Conservation (phyloP, 148 eudicot genomes). For the Rhododendron ferrugineum region DNA sequence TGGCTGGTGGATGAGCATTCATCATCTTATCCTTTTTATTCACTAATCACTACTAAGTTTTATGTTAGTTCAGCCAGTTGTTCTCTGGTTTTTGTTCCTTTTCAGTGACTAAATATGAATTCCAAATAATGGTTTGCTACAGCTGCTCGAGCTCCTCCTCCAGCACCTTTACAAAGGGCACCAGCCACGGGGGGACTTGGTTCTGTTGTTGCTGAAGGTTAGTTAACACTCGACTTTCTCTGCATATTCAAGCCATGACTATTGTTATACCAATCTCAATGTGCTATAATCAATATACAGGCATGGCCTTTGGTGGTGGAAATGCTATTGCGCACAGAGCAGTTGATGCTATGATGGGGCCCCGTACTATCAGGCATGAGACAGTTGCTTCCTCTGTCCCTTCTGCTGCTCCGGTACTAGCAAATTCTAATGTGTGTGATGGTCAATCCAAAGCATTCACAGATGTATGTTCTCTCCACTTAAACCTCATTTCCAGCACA, state of each 20-base stretch:
- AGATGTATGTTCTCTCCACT: constrained; percentile 21
- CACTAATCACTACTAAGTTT: not conserved
- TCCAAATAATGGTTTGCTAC: constrained; percentile 2
- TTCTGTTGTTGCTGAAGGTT: constrained; percentile 17
- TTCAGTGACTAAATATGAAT: not conserved
- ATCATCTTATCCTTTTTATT: not conserved
- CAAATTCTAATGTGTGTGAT: constrained; percentile 14
- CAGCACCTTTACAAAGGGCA: constrained; percentile 1
- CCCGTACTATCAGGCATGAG: constrained; percentile 13
- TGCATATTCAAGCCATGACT: not conserved
- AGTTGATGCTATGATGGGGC: constrained; percentile 18
- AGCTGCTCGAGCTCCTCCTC: constrained; percentile 14
- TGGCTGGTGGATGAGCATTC: not conserved
- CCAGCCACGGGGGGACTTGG: constrained; percentile 1
- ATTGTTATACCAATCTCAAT: not conserved
- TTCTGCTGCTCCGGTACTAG: not conserved
- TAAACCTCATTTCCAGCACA: not conserved
- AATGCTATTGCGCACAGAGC: constrained; percentile 21
- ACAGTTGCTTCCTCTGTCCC: not conserved
- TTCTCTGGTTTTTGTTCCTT: not conserved
- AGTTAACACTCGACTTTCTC: not conserved
- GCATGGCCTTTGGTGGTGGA: constrained; percentile 25
- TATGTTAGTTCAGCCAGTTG: not conserved
- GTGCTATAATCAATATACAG: constrained; percentile 3
- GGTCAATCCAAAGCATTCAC: constrained; percentile 19